Evolutionary conservation across 2,329 filamentous ascomycete species (phyloP).

Genomic region (Aspergillus alliaceus): DNA sequence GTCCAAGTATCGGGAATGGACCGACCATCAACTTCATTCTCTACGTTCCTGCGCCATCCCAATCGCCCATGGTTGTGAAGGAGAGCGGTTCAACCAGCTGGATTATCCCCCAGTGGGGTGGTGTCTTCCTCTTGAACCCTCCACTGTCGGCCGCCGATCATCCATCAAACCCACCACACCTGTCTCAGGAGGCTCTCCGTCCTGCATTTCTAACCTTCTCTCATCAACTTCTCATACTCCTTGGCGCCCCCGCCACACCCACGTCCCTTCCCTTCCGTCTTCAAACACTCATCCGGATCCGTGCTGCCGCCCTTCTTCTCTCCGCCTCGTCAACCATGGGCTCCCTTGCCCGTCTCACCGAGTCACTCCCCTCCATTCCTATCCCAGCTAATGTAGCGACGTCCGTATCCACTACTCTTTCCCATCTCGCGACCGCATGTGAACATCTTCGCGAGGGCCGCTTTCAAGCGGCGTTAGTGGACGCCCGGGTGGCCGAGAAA

Average conservation of each 20-base stretch:
- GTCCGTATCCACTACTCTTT: conserved; percentile 76
- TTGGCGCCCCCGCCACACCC: conserved; percentile 79
- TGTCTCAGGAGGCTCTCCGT: conserved; percentile 67
- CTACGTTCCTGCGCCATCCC: conserved; percentile 73
- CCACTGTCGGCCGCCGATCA: conserved; percentile 35
- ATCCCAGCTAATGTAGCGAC: conserved; percentile 86
- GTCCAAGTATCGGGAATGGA: conserved; percentile 86
- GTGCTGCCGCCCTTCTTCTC: conserved; percentile 79
- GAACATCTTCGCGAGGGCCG: conserved; percentile 62
- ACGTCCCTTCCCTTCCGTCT: conserved; percentile 78
- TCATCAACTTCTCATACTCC: conserved; percentile 80
- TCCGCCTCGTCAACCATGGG: conserved; percentile 91
- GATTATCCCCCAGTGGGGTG: conserved; percentile 96
- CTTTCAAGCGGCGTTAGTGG: conserved; percentile 68
- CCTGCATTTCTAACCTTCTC: conserved; percentile 87
- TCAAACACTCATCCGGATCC: conserved; percentile 79
- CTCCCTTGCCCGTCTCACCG: conserved; percentile 82
- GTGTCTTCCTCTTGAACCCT: conserved; percentile 67
- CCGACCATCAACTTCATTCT: conserved; percentile 96
- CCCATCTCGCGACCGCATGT: conserved; percentile 76
- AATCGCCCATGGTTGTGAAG: conserved; percentile 61
- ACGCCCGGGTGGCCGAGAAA: conserved; percentile 80
- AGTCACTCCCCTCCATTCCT: conserved; percentile 82
- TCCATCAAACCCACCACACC: conserved; percentile 44
- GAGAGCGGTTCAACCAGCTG: conserved; percentile 70